These are phyloP conservation scores for Lonicera japonica DNA, from an alignment of 129 eudicot genomes.

Conservation along the genomic window DNA sequence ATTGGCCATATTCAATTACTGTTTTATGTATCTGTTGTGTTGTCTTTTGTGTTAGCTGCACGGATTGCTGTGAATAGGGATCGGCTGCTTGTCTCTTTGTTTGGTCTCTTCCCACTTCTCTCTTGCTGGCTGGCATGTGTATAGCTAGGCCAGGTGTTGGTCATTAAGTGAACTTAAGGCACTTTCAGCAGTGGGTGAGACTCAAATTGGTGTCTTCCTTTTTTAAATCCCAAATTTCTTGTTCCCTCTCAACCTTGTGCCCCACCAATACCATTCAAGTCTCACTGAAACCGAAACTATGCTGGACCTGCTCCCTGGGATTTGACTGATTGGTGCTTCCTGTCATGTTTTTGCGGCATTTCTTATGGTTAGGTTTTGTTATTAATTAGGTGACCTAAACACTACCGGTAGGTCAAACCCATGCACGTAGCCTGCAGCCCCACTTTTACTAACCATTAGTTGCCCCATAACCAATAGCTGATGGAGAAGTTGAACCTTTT, in stretches of 20 bases:
- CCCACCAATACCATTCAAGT: conserved; percentile 5
- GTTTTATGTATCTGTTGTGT: neutral
- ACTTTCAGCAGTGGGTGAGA: neutral
- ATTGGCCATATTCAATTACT: conserved; percentile 9
- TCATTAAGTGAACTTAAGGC: conserved; percentile 12
- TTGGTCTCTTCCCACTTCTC: conserved; percentile 34
- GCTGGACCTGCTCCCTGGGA: too few species aligned
- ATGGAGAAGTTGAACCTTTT: too few species aligned
- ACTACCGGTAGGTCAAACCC: conserved; percentile 3
- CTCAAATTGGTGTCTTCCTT: neutral
- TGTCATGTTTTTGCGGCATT: too few species aligned
- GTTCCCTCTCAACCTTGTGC: neutral
- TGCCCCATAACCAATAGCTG: too few species aligned
- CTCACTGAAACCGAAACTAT: conserved; percentile 5
- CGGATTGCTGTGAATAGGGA: conserved; percentile 27
- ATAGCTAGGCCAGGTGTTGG: conserved; percentile 41
- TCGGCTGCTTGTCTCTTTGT: conserved; percentile 47
- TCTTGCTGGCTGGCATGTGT: conserved; percentile 31
- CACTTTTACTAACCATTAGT: neutral
- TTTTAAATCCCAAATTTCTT: neutral
- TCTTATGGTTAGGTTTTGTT: neutral
- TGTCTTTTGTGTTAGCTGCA: conserved; percentile 13
- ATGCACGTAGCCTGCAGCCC: conserved; percentile 15
- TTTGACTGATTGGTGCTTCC: neutral
- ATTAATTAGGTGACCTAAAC: neutral